phyloP scores from a whole-genome alignment of 1,139 yeast genomes.

The Pichia terricola region DNA sequence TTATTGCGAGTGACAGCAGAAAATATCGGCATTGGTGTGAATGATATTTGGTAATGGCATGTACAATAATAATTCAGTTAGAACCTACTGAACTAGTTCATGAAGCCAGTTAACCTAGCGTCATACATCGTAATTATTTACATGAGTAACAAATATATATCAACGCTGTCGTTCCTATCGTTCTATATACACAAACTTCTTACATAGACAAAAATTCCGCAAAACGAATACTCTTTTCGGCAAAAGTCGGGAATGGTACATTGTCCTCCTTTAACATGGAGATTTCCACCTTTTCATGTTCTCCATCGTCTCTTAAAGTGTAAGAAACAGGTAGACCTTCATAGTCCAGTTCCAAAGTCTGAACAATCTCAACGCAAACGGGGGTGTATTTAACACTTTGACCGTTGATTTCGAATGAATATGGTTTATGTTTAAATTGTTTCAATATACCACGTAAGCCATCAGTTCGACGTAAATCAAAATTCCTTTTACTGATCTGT shows the following conservation, averaged over 20 bases:
- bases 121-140: too few relatives aligned
- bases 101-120: too few relatives aligned
- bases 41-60: too few relatives aligned
- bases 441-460: constrained; percentile 6
- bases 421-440: constrained; percentile 10
- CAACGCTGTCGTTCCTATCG: not conserved
- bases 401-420: constrained; percentile 1
- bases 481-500: constrained; percentile 8
- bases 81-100: too few relatives aligned
- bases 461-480: constrained; percentile 6
- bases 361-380: constrained; percentile 21
- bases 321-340: constrained; percentile 19
- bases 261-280: constrained; percentile 16
- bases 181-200: not conserved
- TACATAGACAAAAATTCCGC: constrained; percentile 1
- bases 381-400: constrained; percentile 8
- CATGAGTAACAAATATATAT: too few relatives aligned
- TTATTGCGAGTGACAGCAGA: too few relatives aligned
- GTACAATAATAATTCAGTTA: too few relatives aligned
- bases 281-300: constrained; percentile 17
- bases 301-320: constrained; percentile 19
- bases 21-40: too few relatives aligned
- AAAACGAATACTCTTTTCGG: constrained; percentile 1
- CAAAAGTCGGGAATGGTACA: constrained; percentile 3
- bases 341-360: constrained; percentile 33